phyloP scores from a whole-genome alignment of 495 filamentous ascomycete species.

The Sordaria brevicollis region DNA sequence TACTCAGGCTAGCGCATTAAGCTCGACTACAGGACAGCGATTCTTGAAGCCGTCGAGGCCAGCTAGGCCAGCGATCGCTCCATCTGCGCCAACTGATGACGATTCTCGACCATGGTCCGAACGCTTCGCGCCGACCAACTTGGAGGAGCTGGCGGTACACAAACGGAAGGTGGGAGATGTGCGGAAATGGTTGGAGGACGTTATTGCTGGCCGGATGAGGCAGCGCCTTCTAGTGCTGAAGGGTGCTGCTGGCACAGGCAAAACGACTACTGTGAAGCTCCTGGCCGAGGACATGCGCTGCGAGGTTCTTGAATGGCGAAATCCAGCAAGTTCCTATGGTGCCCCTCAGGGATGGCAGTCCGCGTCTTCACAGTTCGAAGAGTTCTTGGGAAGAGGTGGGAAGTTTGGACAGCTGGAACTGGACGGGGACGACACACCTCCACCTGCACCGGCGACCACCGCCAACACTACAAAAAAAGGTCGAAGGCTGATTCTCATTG shows the following conservation, averaged over 20 bases:
- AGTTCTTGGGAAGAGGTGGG: constrained; percentile 72
- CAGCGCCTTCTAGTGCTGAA: constrained; percentile 74
- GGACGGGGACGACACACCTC: constrained; percentile 24
- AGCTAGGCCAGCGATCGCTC: constrained; percentile 3
- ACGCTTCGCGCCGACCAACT: constrained; percentile 56
- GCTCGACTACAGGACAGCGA: constrained; percentile 16
- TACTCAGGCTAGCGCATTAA: constrained; percentile 2
- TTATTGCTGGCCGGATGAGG: constrained; percentile 50
- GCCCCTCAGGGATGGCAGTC: constrained; percentile 49
- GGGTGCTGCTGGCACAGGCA: constrained; percentile 86
- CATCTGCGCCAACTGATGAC: constrained; percentile 13
- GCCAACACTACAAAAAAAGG: not conserved
- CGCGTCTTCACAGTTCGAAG: constrained; percentile 69
- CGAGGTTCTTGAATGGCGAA: constrained; percentile 82
- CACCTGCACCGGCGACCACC: constrained; percentile 6
- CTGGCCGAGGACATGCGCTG: constrained; percentile 62
- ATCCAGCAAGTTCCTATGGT: constrained; percentile 54
- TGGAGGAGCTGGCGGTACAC: constrained; percentile 85
- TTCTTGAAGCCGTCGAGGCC: constrained; percentile 23
- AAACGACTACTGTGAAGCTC: constrained; percentile 74
- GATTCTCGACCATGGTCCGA: constrained; percentile 74
- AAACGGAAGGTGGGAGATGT: constrained; percentile 89
- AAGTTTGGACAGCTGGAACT: constrained; percentile 69
- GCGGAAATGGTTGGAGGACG: constrained; percentile 64
- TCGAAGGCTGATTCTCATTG: constrained; percentile 62